Conservation (phyloP, 202 grass and related monocot genomes). For the Zizania palustris region DNA sequence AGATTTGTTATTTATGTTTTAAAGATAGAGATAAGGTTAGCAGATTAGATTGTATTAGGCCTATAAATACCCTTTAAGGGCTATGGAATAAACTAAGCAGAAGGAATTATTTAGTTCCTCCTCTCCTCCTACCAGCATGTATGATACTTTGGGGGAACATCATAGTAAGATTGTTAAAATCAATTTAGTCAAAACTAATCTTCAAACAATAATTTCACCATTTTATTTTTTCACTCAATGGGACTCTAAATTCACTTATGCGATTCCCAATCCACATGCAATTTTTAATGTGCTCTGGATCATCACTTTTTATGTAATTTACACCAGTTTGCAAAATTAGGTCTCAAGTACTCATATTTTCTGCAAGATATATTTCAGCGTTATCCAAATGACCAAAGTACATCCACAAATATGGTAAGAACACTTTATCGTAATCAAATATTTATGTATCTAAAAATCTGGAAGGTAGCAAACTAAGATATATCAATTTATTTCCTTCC, state of each 20-base stretch:
- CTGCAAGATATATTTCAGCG: conserved; percentile 28
- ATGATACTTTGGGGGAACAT: neutral
- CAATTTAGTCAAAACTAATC: neutral
- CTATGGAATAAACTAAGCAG: too few species aligned
- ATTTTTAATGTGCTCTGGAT: conserved; percentile 22
- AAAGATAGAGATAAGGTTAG: too few species aligned
- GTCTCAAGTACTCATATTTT: conserved; percentile 4
- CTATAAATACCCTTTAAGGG: too few species aligned
- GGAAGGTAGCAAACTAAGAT: conserved; percentile 17
- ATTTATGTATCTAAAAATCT: conserved; percentile 8
- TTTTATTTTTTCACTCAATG: conserved; percentile 16
- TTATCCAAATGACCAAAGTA: conserved; percentile 26
- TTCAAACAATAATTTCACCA: conserved; percentile 18
- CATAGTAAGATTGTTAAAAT: neutral
- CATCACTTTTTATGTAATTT: conserved; percentile 7
- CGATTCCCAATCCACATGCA: neutral
- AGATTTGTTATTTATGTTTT: too few species aligned
- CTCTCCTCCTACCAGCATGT: too few species aligned
- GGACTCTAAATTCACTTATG: conserved; percentile 13
- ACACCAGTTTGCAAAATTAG: conserved; percentile 23
- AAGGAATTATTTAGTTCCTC: too few species aligned
- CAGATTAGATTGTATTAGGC: too few species aligned
- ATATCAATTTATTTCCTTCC: conserved; percentile 11
- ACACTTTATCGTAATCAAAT: neutral
- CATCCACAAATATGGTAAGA: neutral